Evolutionary conservation across 108 stramenopile genomes (phyloP), one percentile per base, ranked within the genome.

Genomic region (Nitzschia putrida): DNA sequence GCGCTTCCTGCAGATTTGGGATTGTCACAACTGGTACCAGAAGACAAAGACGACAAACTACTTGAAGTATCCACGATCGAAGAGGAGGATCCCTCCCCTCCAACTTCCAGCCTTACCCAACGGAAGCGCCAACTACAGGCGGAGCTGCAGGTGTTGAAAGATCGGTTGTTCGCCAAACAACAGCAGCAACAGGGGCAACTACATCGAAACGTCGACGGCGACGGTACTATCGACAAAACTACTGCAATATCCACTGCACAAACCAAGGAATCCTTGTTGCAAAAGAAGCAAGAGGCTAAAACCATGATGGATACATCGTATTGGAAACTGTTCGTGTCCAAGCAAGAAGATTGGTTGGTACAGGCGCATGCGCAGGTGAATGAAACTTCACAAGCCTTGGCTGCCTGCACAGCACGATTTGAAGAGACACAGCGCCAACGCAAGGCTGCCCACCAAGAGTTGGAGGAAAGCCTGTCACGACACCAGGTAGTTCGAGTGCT

Each of bases 251-350:
- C 25, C 2, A 2, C 51, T 26, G 0, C 29, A 7, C 10, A 53
- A 3, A 68, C 66, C 21, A 69, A 56, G 44, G 53, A 76, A 43
- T 51, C 23, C 0, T 20, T 69, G 44, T 18, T 56, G 51, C 42
- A 54, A 41, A 67, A 67, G 26, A 56, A 61, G 42, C 67, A 51
- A 16, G 74, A 69, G 50, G 74, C 67, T 12, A 59, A 64, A 43
- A 40, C 57, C 0, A 22, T 29, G 23, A 69, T 67, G 60, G 74
- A 76, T 45, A 63, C 63, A 39, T 69, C 74, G 8, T 68, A 76
- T 44, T 76, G 74, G 74, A 68, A 64, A 53, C 61, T 55, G 25
- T 76, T 69, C 56, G 67, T 76, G 8, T 76, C 74, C 12, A 76
- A 76, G 18, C 74, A 76, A 61, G 67, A 63, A 55, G 34, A 57